These are phyloP conservation scores for Lipomyces chichibuensis DNA, from an alignment of 805 yeast species.

Conservation along the genomic window DNA sequence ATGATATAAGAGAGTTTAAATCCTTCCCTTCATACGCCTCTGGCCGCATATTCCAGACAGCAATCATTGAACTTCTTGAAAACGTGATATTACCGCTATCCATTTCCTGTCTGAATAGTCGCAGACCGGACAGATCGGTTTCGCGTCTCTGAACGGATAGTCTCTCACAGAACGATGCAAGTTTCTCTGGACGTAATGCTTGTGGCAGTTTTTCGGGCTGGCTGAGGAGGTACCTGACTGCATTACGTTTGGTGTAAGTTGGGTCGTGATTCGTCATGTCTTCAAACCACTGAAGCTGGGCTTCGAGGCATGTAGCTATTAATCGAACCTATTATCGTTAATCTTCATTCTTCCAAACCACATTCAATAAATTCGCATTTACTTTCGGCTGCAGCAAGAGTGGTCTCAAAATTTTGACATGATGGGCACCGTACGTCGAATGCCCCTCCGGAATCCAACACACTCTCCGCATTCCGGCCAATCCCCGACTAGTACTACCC, in stretches of 20 bases:
- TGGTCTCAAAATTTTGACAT: constrained; percentile 53
- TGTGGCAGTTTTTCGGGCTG: constrained; percentile 34
- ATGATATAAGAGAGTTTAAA: neutral
- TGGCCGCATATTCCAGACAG: constrained; percentile 1
- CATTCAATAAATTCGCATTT: constrained; percentile 13
- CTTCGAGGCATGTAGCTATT: constrained; percentile 50
- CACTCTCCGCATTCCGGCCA: constrained; percentile 54
- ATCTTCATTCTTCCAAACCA: neutral
- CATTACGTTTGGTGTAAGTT: constrained; percentile 60
- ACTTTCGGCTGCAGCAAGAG: constrained; percentile 53
- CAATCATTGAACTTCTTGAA: neutral
- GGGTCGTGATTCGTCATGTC: constrained; percentile 65
- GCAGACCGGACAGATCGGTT: neutral
- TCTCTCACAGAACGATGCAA: neutral
- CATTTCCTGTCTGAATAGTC: neutral
- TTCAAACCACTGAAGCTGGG: constrained; percentile 64
- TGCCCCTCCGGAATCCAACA: constrained; percentile 8
- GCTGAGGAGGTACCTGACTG: constrained; percentile 48
- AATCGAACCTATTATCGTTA: constrained; percentile 37
- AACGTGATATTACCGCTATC: neutral
- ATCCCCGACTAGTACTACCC: constrained; percentile 49
- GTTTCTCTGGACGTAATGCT: constrained; percentile 21
- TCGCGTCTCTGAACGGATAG: constrained; percentile 2
- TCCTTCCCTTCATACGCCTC: neutral
- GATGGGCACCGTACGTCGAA: constrained; percentile 13